Conservation (phyloP, 2,329 filamentous ascomycete species). For the Aureobasidium namibiae region DNA sequence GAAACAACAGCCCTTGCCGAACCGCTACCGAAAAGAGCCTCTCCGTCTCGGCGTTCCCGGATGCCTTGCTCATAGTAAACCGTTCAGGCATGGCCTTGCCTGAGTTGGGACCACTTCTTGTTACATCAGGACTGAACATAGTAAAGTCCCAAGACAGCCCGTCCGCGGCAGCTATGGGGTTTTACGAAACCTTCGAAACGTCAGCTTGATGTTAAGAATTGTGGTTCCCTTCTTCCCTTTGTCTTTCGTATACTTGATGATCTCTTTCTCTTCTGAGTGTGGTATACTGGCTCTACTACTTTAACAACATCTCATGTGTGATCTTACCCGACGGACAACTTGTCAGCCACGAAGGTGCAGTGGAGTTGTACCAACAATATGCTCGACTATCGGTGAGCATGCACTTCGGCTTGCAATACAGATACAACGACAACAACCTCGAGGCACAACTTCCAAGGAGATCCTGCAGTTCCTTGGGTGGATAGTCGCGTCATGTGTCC, state of each 20-base stretch:
- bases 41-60: background rate
- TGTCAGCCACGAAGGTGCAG: background rate
- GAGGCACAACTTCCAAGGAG: background rate
- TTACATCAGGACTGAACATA: background rate
- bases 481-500: background rate
- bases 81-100: background rate
- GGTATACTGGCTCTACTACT: background rate
- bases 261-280: background rate
- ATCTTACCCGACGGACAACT: background rate
- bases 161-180: background rate
- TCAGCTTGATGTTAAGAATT: background rate
- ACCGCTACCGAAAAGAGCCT: background rate
- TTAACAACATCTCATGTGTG: background rate
- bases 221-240: background rate
- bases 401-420: constrained; percentile 2
- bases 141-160: background rate
- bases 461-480: background rate
- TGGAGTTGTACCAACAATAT: background rate
- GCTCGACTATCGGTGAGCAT: background rate
- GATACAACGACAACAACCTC: background rate
- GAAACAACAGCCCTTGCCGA: background rate
- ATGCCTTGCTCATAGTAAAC: background rate
- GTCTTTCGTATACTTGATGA: background rate
- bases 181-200: background rate
- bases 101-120: constrained; percentile 2